Percentiles rank a stretch among this genome's conserved stretches.
These are phyloP conservation scores for Bipolaris cookei DNA, from an alignment of 2,329 filamentous ascomycete genomes.

Conservation along the genomic window DNA sequence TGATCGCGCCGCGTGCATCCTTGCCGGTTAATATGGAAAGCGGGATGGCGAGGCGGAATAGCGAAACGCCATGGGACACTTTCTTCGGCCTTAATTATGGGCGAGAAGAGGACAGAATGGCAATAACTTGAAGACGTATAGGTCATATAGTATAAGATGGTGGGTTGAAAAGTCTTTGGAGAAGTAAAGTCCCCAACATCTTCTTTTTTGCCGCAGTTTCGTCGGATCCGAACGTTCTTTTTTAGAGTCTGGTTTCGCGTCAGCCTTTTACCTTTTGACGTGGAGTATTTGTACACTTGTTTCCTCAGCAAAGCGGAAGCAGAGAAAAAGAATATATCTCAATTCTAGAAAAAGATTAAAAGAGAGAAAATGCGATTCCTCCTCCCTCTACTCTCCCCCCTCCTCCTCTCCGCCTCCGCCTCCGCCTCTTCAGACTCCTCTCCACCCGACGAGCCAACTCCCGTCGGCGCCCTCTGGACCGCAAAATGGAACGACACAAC, in stretches of 20 bases:
- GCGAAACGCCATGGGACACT: background rate
- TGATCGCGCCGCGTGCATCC: constrained; percentile 14
- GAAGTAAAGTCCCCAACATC: too few relatives aligned
- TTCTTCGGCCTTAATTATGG: background rate
- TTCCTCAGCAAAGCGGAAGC: background rate
- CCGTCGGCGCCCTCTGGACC: constrained; percentile 41
- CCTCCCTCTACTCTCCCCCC: constrained; percentile 9
- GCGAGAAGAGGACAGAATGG: constrained; percentile 27
- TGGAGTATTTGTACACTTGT: background rate
- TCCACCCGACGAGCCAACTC: constrained; percentile 33
- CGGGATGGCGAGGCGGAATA: constrained; percentile 16
- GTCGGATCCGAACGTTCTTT: background rate
- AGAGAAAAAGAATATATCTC: background rate
- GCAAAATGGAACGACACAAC: constrained; percentile 34
- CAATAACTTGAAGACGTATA: background rate
- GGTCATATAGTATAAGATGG: background rate
- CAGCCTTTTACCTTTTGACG: background rate
- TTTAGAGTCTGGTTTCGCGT: background rate
- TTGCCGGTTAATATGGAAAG: constrained; percentile 27
- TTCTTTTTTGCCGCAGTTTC: background rate
- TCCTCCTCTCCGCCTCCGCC: background rate
- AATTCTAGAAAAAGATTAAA: constrained; percentile 12
- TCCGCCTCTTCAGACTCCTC: constrained; percentile 3
- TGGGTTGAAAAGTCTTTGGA: too few relatives aligned
- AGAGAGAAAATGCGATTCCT: constrained; percentile 10